Evolutionary conservation across 371 early-diverging fungal genomes (phyloP), one percentile per base, ranked within the genome.

Genomic region (Mucor saturninus): DNA sequence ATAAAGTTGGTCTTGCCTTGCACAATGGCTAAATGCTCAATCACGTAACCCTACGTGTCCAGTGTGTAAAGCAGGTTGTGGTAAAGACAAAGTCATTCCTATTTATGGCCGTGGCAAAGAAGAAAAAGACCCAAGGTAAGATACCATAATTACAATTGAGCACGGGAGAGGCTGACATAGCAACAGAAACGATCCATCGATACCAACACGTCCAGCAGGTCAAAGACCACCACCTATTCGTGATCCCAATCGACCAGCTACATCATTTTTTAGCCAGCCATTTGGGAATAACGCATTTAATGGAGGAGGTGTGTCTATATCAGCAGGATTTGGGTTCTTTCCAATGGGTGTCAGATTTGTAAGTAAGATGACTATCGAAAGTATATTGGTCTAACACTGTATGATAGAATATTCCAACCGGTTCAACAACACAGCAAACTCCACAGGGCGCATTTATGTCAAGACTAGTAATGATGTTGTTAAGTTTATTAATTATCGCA

Each of bases 51-150:
- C 90, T 21, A 81, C 87, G 1, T 91, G 91, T 59, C 91, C 91
- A 1, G 90, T 91, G 11, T 91, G 91, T 67, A 90, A 91, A 67
- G 91, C 90, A 5, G 90, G 89, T 32, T 90, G 91, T 69, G 87
- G 86, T 14, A 82, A 86, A 65, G 89, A 89, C 48, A 89, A 90
- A 63, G 90, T 91, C n/a, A 89, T 91, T 42, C 91, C 91, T 1
- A 81, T 91, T 48, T 91, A 91, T 68, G 91, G 91, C 40, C 85
- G 91, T 37, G 91, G 91, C 26, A 82, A 77, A 62, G 90, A 91
- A 64, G 85, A 82, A 55, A 80, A 80, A 61, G 91, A 90, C 62
- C 91, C 90, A 57, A 86, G 91, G 84, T 84, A 79, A 55, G 42
- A 14, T 30, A 43, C 9, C 5, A 9, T 40, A 43, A 46, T 2